Percentiles rank a stretch among this genome's conserved stretches.
These are phyloP conservation scores for Jatropha curcas DNA, from an alignment of 345 rosid species.

Conservation along the genomic window DNA sequence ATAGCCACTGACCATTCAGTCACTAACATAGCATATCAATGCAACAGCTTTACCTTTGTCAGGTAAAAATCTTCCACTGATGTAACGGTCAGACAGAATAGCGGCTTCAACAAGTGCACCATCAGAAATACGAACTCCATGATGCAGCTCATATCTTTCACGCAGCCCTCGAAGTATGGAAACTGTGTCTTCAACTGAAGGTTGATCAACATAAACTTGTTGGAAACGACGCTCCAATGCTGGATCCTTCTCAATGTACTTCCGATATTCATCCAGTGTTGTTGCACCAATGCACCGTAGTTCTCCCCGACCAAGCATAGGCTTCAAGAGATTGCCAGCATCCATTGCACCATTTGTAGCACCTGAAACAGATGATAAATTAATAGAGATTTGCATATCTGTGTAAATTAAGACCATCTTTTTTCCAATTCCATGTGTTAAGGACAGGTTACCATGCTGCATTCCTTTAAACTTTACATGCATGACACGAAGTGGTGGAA, in stretches of 20 bases:
- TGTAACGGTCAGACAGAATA: conserved; percentile 91
- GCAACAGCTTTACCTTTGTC: conserved; percentile 70
- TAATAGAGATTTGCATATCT: background rate
- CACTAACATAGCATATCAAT: background rate
- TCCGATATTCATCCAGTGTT: conserved; percentile 91
- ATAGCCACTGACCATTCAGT: background rate
- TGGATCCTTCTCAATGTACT: conserved; percentile 98
- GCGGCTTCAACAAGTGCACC: conserved; percentile 99
- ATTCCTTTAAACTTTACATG: background rate
- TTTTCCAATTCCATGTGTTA: background rate
- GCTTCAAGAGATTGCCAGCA: conserved; percentile 96
- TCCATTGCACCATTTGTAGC: conserved; percentile 99
- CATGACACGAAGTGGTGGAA: background rate
- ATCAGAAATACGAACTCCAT: conserved; percentile 97
- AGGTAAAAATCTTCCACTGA: conserved; percentile 95
- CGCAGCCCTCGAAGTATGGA: conserved; percentile 96
- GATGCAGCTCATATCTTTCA: conserved; percentile 98
- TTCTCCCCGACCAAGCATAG: conserved; percentile 99
- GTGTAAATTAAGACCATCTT: background rate
- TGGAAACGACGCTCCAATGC: conserved; percentile 99
- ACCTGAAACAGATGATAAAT: conserved; percentile 55
- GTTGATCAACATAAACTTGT: conserved; percentile 98
- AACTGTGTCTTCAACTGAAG: conserved; percentile 82
- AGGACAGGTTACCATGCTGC: background rate
- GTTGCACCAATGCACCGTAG: conserved; percentile 97